These are phyloP conservation scores for Aspergillus phoenicis DNA, from an alignment of 2,329 filamentous ascomycete species.

Conservation along the genomic window DNA sequence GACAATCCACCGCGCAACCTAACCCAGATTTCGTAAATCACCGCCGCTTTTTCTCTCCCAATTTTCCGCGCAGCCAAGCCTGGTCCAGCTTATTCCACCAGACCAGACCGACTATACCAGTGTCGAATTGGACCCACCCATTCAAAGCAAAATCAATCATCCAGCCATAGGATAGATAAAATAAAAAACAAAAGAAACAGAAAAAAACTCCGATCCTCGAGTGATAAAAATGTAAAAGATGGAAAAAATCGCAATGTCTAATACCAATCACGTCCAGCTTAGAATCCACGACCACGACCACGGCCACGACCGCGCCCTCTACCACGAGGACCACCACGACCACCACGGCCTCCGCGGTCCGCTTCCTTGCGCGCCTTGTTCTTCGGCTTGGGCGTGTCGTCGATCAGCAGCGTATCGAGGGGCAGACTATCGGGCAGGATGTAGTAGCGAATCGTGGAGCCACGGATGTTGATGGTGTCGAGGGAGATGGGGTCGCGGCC, in stretches of 20 bases:
- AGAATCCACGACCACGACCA: constrained; percentile 25
- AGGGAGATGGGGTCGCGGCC: constrained; percentile 84
- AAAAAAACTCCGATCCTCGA: neutral
- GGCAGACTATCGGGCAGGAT: constrained; percentile 95
- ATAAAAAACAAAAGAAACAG: neutral
- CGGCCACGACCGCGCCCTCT: constrained; percentile 57
- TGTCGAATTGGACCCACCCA: too few species aligned
- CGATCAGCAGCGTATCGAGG: constrained; percentile 90
- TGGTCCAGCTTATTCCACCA: too few species aligned
- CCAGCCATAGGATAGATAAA: constrained; percentile 24
- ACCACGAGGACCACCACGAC: constrained; percentile 53
- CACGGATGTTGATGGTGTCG: constrained; percentile 95
- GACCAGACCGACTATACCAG: too few species aligned
- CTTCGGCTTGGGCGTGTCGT: constrained; percentile 97
- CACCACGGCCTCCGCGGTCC: constrained; percentile 54
- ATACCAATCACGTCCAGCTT: constrained; percentile 5
- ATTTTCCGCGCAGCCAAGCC: too few species aligned
- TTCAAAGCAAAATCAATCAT: neutral
- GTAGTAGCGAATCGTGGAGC: constrained; percentile 93
- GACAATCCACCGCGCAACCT: too few species aligned
- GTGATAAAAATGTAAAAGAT: constrained; percentile 20
- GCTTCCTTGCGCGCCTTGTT: constrained; percentile 97
- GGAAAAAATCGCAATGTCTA: constrained; percentile 24
- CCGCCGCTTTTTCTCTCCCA: too few species aligned
- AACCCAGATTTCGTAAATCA: too few species aligned